phyloP scores from a whole-genome alignment of 108 stramenopile species.

The Cyclotella atomus region DNA sequence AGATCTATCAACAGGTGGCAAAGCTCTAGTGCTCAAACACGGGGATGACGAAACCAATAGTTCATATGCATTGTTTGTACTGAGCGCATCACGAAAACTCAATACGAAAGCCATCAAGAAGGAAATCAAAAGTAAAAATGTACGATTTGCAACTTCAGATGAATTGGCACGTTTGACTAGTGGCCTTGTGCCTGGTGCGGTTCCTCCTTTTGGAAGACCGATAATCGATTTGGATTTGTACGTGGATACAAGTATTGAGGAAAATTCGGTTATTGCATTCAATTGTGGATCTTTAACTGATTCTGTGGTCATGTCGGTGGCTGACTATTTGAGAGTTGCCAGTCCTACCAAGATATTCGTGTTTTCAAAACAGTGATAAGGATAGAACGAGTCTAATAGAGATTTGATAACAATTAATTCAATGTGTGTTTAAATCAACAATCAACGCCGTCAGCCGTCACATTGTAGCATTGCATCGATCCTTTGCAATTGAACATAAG shows the following conservation, averaged over 20 bases:
- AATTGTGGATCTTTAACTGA: slow-evolving; percentile 29
- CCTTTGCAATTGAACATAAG: too few relatives aligned
- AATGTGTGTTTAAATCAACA: too few relatives aligned
- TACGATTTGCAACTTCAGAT: slow-evolving; percentile 18
- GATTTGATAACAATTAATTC: background rate
- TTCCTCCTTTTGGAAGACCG: slow-evolving; percentile 24
- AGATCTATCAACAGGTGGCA: slow-evolving; percentile 8
- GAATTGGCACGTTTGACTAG: slow-evolving; percentile 19
- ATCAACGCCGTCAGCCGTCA: too few relatives aligned
- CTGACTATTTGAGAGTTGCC: slow-evolving; percentile 13
- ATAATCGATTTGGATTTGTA: slow-evolving; percentile 19
- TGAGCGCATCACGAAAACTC: slow-evolving; percentile 21
- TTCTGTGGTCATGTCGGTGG: slow-evolving; percentile 16
- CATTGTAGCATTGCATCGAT: too few relatives aligned
- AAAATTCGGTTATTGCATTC: slow-evolving; percentile 14
- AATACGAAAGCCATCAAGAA: slow-evolving; percentile 22
- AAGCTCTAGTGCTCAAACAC: slow-evolving; percentile 22
- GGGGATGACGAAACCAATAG: background rate
- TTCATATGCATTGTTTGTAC: slow-evolving; percentile 16
- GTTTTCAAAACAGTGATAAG: slow-evolving; percentile 4
- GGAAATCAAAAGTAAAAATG: slow-evolving; percentile 27
- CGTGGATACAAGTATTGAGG: slow-evolving; percentile 21
- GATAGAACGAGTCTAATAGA: background rate
- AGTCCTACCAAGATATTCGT: slow-evolving; percentile 12
- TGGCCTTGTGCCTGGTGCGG: slow-evolving; percentile 14